Evolutionary conservation across 805 yeast genomes (phyloP), one percentile per base, ranked within the genome.

Genomic region (Yarrowia osloensis): DNA sequence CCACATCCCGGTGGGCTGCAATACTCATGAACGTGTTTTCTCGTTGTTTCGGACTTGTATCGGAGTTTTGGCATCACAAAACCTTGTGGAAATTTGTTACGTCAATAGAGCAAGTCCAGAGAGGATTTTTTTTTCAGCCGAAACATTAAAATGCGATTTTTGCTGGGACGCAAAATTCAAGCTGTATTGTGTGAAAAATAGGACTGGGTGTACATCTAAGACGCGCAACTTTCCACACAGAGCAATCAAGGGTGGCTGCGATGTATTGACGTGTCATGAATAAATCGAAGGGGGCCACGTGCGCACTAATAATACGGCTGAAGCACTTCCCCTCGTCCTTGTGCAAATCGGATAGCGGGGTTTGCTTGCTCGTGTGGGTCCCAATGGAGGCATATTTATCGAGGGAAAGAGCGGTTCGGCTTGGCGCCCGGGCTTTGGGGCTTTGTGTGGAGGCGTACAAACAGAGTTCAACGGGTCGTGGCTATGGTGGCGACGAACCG

Each of bases 391-490:
- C 44, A 52, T 52, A 17, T 35, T 52, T 35, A 24, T 52, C 59
- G 59, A 52, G 42, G 4, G 4, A 17, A 37, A 37, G n/a, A 37
- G 42, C 4, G 6, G 3, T 21, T 35, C 15, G 3, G 17, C 44
- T 52, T 52, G 59, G 59, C 59, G 19, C 5, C 57, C 57, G 57
- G 59, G 59, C n/a, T 52, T 52, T 52, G 28, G 39, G 31, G 59
- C 59, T 52, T 52, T 52, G 59, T 50, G 57, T 52, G 59, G 59
- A 52, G 59, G 59, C 59, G 59, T 52, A 33, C 35, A 21, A 17
- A 31, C 17, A 9, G 15, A 24, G 59, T 52, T 52, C 24, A 52
- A 52, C 59, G 59, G 59, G 59, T 52, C 59, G 59, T 52, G 59
- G 59, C 59, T 52, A 52, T 52, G 59, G 59, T 52, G 59, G 59